Evolutionary conservation across 2,329 filamentous ascomycete genomes (phyloP).

Genomic region (Fusarium robinianum): DNA sequence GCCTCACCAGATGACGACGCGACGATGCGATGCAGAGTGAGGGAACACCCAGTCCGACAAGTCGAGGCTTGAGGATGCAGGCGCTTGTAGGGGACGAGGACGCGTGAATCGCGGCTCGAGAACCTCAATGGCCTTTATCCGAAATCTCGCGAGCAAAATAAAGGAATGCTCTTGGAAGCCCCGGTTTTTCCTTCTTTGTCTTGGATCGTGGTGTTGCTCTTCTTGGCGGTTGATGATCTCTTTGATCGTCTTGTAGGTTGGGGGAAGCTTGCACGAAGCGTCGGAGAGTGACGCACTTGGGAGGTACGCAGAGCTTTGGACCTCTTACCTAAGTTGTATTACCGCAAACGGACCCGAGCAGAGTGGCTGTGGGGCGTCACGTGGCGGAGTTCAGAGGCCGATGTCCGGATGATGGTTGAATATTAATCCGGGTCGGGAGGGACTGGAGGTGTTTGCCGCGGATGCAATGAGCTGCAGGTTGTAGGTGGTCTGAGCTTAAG

Average conservation of each 20-base stretch:
- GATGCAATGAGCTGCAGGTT: no score
- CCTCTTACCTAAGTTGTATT: conserved; percentile 5
- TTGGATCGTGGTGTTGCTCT: conserved; percentile 5
- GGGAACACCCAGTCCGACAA: conserved; percentile 7
- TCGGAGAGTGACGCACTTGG: conserved; percentile 35
- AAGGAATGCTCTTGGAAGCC: not conserved
- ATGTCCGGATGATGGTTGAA: not conserved
- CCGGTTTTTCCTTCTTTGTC: not conserved
- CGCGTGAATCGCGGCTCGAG: conserved; percentile 8
- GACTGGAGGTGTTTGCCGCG: no score
- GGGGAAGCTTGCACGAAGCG: conserved; percentile 24
- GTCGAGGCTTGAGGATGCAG: conserved; percentile 1
- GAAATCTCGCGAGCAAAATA: not conserved
- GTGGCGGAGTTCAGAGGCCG: not conserved
- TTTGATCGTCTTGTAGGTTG: conserved; percentile 15
- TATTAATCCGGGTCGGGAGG: not conserved
- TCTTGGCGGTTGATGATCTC: conserved; percentile 19
- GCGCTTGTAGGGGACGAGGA: conserved; percentile 15
- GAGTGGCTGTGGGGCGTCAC: conserved; percentile 1
- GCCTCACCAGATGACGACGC: conserved; percentile 33
- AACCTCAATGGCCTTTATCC: conserved; percentile 14
- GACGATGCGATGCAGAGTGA: conserved; percentile 18
- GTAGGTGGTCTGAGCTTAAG: no score
- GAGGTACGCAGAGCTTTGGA: conserved; percentile 22
- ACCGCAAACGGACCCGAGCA: conserved; percentile 22